phyloP scores from a whole-genome alignment of 768 basidiomycete genomes.

The Amanita subjunquillea region DNA sequence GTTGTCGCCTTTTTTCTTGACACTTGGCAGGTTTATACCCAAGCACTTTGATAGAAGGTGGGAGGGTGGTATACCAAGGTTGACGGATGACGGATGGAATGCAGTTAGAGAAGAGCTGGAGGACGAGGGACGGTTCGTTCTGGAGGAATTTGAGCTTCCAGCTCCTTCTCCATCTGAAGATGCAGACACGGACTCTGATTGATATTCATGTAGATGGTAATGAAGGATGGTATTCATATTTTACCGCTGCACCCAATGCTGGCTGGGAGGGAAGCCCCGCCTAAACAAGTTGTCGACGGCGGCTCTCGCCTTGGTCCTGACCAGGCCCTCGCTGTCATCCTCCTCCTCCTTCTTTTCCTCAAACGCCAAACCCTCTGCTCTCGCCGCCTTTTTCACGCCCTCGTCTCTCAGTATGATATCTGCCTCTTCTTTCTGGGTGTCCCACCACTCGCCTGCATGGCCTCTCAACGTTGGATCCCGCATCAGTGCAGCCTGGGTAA shows the following conservation, averaged over 20 bases:
- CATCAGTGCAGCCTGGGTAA: conserved; percentile 46
- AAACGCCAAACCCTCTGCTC: conserved; percentile 32
- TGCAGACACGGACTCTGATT: not conserved
- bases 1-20: not conserved
- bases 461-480: conserved; percentile 38
- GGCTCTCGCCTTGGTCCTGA: conserved; percentile 21
- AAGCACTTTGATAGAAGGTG: conserved; percentile 4
- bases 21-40: conserved; percentile 9
- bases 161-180: not conserved
- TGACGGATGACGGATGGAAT: conserved; percentile 4
- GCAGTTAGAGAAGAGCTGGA: conserved; percentile 4
- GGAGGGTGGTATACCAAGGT: conserved; percentile 3
- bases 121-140: not conserved
- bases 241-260: conserved; percentile 15
- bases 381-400: conserved; percentile 35
- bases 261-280: conserved; percentile 19
- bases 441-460: conserved; percentile 48
- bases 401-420: conserved; percentile 36
- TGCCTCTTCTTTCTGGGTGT: conserved; percentile 41
- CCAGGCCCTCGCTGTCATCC: conserved; percentile 14
- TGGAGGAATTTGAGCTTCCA: conserved; percentile 1
- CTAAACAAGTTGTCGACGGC: conserved; percentile 21
- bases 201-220: not conserved
- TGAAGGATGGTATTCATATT: not conserved
- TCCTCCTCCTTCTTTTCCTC: conserved; percentile 9